phyloP scores from a whole-genome alignment of 331 rosid genomes.

The Malus hybrid region DNA sequence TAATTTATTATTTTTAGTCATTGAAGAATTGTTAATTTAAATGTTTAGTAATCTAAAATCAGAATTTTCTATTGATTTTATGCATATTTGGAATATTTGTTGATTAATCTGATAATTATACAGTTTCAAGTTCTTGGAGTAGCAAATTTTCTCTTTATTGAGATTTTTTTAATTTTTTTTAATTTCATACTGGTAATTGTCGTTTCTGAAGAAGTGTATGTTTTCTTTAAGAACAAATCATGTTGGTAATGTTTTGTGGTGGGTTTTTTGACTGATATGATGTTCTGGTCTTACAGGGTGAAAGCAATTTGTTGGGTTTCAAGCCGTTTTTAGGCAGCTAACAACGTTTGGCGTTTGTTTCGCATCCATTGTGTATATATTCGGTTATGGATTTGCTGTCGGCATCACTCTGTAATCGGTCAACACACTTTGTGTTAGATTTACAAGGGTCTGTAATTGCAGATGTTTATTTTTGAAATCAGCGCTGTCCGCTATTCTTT shows the following conservation, averaged over 20 bases:
- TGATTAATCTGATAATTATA: background rate
- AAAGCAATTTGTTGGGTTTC: constrained; percentile 15
- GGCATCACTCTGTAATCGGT: background rate
- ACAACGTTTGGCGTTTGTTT: background rate
- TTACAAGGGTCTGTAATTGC: constrained; percentile 2
- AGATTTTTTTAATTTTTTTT: too few species aligned
- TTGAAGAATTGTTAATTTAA: background rate
- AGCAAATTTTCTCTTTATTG: background rate
- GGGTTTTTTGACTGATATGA: background rate
- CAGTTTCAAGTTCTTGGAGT: background rate
- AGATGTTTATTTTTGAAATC: constrained; percentile 23
- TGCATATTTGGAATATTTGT: background rate
- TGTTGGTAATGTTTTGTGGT: background rate
- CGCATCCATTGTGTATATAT: constrained; percentile 1
- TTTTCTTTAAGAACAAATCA: background rate
- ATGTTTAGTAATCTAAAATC: background rate
- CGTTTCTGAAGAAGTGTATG: background rate
- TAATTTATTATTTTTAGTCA: background rate
- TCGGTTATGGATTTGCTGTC: background rate
- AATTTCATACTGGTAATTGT: background rate
- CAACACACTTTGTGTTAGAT: constrained; percentile 7
- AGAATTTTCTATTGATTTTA: background rate
- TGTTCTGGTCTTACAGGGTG: constrained; percentile 19
- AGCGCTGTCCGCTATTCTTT: constrained; percentile 23
- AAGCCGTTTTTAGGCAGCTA: constrained; percentile 5